Base-by-base conservation (phyloP, 768 basidiomycete genomes). In the Termitomyces titanicus region DNA sequence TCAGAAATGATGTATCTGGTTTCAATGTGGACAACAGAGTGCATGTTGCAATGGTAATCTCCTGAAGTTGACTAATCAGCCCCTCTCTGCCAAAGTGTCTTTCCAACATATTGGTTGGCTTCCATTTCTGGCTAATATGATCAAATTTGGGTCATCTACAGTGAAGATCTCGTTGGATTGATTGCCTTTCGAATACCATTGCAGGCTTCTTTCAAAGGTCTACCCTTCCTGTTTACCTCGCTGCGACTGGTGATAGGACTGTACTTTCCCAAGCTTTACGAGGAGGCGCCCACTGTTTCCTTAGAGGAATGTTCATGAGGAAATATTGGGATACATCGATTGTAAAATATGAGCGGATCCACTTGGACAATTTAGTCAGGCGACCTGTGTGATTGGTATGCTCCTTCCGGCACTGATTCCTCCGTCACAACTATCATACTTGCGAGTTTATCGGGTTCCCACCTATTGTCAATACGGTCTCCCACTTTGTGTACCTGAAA, bases 1-100 rank as follows among this genome's bases (percentile, higher is more conserved):
- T 84, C 43, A 83, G 83, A 3, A 74, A 76, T 50, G 79, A 75
- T 1, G 82, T 84, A 3, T 70, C 67, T 17, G 67, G 68, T 31
- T 76, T 82, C 61, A 70, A 2, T 80, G 84, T 63, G 70, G 72
- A 62, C 78, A 84, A 78, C n/a, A n/a, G n/a, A n/a, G n/a, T n/a
- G n/a, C n/a, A n/a, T 80, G 67, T 62, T 75, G 60, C 24, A 29
- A 10, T 47, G 18, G 22, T 35, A 39, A 15, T 22, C 15, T 25
- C 12, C 10, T 5, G 37, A 38, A 38, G 18, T 13, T 13, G 37
- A 38, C 15, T 5, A n/a, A n/a, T n/a, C n/a, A 38, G 12, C 18
- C 12, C 37, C 12, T 5, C 5, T 18, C 37, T 38, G 12, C 15
- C 4, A 13, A 15, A 63, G 61, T 17, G 51, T 60, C 18, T 58